A percentile compares a stretch with the other conserved stretches of the same genome.
Conservation (phyloP, 2,329 filamentous ascomycete genomes). For the Lachnellula hyalina region DNA sequence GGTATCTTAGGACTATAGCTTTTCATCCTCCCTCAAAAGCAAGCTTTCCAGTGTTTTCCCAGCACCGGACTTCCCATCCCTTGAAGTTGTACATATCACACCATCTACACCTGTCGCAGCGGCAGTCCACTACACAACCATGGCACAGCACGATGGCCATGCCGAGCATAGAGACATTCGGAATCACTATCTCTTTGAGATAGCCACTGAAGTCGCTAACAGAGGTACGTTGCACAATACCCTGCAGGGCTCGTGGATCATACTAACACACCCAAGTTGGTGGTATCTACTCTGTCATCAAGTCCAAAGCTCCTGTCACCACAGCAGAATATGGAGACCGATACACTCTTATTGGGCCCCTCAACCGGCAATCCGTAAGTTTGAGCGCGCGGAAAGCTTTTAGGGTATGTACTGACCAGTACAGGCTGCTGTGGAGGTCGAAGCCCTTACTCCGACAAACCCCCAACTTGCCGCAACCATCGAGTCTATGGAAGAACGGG, state of each 20-base stretch:
- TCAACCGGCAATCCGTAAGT: constrained; percentile 83
- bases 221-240: constrained; percentile 55
- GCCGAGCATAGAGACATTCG: constrained; percentile 60
- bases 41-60: neutral
- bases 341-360: constrained; percentile 90
- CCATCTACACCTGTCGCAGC: neutral
- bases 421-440: constrained; percentile 94
- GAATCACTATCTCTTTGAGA: constrained; percentile 93
- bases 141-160: constrained; percentile 1
- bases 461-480: constrained; percentile 78
- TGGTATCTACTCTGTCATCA: constrained; percentile 98
- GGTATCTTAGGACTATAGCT: neutral
- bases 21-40: neutral
- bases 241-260: neutral
- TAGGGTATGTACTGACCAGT: constrained; percentile 20
- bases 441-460: constrained; percentile 80
- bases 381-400: neutral
- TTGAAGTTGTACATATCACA: neutral
- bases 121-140: neutral
- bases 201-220: constrained; percentile 96
- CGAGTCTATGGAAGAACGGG: constrained; percentile 85
- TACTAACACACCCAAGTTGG: constrained; percentile 57
- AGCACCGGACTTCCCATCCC: neutral
- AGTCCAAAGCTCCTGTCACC: constrained; percentile 96
- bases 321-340: constrained; percentile 97